Evolutionary conservation across 306 rosid genomes (phyloP).

Genomic region (Vigna mungo): DNA sequence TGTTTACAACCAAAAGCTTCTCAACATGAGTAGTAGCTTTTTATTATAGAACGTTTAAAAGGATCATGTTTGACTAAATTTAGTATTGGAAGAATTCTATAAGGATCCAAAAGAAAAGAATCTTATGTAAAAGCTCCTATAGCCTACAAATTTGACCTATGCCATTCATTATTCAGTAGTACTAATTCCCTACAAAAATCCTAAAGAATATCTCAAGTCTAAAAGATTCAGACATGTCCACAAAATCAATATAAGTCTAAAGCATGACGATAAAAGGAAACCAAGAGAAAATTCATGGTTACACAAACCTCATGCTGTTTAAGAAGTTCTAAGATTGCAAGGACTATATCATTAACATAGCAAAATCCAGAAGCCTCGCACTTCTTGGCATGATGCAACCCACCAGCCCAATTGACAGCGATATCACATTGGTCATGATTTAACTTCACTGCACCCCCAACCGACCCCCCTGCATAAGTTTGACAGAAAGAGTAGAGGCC

Average conservation of each 20-base stretch:
- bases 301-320: conserved; percentile 78
- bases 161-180: neutral
- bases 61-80: neutral
- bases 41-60: neutral
- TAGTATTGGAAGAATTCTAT: neutral
- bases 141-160: conserved; percentile 26
- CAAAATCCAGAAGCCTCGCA: conserved; percentile 94
- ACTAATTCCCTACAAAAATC: conserved; percentile 8
- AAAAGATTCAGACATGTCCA: conserved; percentile 11
- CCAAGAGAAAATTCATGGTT: neutral
- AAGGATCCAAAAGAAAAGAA: conserved; percentile 17
- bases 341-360: conserved; percentile 85
- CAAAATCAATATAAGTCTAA: conserved; percentile 21
- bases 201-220: neutral
- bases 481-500: conserved; percentile 86
- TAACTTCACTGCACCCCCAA: conserved; percentile 88
- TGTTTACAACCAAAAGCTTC: conserved; percentile 17
- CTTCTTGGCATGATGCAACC: conserved; percentile 90
- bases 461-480: conserved; percentile 93
- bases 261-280: conserved; percentile 5
- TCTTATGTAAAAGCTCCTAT: neutral
- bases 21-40: conserved; percentile 5
- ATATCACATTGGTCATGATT: conserved; percentile 83
- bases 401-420: conserved; percentile 93
- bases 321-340: conserved; percentile 87